These are phyloP conservation scores for Podospora pseudopauciseta DNA, from an alignment of 495 filamentous ascomycete species.

Conservation along the genomic window DNA sequence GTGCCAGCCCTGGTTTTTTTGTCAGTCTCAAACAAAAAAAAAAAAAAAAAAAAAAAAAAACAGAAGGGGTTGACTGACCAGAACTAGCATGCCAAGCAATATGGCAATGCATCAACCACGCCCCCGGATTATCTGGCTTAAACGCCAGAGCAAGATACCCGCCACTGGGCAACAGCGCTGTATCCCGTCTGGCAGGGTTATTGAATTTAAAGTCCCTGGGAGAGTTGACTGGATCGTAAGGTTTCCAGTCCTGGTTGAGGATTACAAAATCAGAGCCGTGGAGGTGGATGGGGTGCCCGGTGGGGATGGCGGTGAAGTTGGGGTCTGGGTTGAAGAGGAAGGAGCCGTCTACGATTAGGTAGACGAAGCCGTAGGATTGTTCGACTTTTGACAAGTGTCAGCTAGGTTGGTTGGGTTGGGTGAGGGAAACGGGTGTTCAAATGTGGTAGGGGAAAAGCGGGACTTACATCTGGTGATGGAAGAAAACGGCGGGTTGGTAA, in stretches of 20 bases:
- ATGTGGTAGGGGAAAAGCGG: neutral
- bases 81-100: conserved; percentile 28
- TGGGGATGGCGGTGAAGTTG: neutral
- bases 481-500: neutral
- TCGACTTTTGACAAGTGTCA: conserved; percentile 5
- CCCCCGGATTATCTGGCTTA: conserved; percentile 50
- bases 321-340: conserved; percentile 4
- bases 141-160: conserved; percentile 54
- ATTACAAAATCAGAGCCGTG: conserved; percentile 55
- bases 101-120: conserved; percentile 29
- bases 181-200: conserved; percentile 58
- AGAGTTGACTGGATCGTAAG: conserved; percentile 21
- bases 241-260: conserved; percentile 26
- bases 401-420: neutral
- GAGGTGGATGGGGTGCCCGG: conserved; percentile 42
- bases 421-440: neutral
- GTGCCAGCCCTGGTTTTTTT: neutral
- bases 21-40: no score
- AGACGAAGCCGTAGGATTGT: conserved; percentile 8
- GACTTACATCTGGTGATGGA: conserved; percentile 5
- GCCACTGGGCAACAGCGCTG: conserved; percentile 48
- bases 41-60: no score
- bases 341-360: conserved; percentile 15
- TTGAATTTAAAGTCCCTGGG: conserved; percentile 33
- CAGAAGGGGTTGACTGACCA: neutral